Conservation (phyloP, 495 filamentous ascomycete genomes). For the Hyaloscypha finlandica region DNA sequence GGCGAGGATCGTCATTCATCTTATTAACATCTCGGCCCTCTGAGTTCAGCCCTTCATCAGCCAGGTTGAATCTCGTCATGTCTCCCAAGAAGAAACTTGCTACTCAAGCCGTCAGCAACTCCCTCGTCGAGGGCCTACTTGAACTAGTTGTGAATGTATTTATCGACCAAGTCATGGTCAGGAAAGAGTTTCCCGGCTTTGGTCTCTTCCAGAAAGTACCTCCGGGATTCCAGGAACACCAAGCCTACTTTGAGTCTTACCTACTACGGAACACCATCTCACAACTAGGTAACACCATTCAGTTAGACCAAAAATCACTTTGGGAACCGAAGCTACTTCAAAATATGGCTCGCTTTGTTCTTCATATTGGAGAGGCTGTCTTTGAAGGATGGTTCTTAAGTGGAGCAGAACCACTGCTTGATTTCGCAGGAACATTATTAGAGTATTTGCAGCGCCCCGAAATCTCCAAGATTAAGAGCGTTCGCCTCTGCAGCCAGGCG, state of each 20-base stretch:
- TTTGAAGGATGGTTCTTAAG: slow-evolving; percentile 96
- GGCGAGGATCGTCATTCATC: slow-evolving; percentile 85
- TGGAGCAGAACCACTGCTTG: slow-evolving; percentile 77
- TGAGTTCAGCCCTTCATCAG: slow-evolving; percentile 54
- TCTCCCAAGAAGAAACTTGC: slow-evolving; percentile 55
- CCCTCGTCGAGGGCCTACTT: slow-evolving; percentile 71
- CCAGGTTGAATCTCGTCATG: slow-evolving; percentile 62
- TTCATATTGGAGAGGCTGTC: slow-evolving; percentile 82
- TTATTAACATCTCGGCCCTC: slow-evolving; percentile 72
- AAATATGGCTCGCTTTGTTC: slow-evolving; percentile 77
- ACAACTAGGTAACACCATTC: slow-evolving; percentile 66
- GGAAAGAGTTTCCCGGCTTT: slow-evolving; percentile 90
- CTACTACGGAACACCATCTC: slow-evolving; percentile 74
- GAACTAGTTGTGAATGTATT: slow-evolving; percentile 78
- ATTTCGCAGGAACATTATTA: slow-evolving; percentile 81
- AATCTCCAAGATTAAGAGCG: slow-evolving; percentile 74
- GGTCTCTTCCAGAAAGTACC: slow-evolving; percentile 87
- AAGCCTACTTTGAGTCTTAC: slow-evolving; percentile 93
- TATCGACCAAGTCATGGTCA: slow-evolving; percentile 74
- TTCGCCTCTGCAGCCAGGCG: slow-evolving; percentile 83
- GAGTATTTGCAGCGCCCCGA: slow-evolving; percentile 90
- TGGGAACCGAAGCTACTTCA: slow-evolving; percentile 80
- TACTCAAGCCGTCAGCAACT: slow-evolving; percentile 59
- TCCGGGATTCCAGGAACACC: slow-evolving; percentile 88
- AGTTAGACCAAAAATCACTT: slow-evolving; percentile 70